Conservation (phyloP, 1,284 basidiomycete species). For the Anthracocystis panici-leucophaei region DNA sequence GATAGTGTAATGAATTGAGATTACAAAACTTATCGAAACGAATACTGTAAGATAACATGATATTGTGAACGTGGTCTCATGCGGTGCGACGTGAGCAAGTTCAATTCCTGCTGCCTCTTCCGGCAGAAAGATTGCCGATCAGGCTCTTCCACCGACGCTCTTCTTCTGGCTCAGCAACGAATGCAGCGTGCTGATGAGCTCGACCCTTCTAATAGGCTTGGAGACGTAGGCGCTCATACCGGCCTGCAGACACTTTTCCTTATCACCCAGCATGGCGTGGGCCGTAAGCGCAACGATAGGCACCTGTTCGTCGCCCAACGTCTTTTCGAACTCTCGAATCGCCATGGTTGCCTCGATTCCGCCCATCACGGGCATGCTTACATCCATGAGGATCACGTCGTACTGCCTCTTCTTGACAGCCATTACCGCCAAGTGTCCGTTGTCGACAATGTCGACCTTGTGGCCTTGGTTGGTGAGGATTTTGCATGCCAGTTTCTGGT, state of each 20-base stretch:
- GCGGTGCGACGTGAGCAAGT: background rate
- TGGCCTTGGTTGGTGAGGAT: slow-evolving; percentile 97
- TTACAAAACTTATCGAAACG: background rate
- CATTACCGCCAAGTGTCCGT: slow-evolving; percentile 90
- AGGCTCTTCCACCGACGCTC: slow-evolving; percentile 27
- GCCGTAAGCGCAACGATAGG: slow-evolving; percentile 97
- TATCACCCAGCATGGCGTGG: slow-evolving; percentile 75
- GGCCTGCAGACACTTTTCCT: slow-evolving; percentile 66
- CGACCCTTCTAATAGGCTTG: slow-evolving; percentile 65
- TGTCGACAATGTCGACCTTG: slow-evolving; percentile 95
- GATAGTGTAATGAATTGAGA: background rate
- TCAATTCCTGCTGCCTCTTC: slow-evolving; percentile 17
- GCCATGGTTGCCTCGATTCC: slow-evolving; percentile 77
- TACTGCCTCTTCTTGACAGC: slow-evolving; percentile 83
- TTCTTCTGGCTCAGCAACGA: slow-evolving; percentile 58
- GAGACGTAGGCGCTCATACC: slow-evolving; percentile 67
- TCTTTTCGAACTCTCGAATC: slow-evolving; percentile 79
- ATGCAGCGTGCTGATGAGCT: slow-evolving; percentile 63
- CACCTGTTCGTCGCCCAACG: slow-evolving; percentile 79
- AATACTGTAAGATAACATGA: background rate
- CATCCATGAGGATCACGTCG: slow-evolving; percentile 86
- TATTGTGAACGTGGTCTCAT: background rate
- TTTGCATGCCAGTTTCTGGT: slow-evolving; percentile 96
- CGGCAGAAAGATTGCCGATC: slow-evolving; percentile 10
- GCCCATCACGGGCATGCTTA: slow-evolving; percentile 76